Evolutionary conservation across 2,329 filamentous ascomycete species (phyloP).

Genomic region (Sarocladium strictum): DNA sequence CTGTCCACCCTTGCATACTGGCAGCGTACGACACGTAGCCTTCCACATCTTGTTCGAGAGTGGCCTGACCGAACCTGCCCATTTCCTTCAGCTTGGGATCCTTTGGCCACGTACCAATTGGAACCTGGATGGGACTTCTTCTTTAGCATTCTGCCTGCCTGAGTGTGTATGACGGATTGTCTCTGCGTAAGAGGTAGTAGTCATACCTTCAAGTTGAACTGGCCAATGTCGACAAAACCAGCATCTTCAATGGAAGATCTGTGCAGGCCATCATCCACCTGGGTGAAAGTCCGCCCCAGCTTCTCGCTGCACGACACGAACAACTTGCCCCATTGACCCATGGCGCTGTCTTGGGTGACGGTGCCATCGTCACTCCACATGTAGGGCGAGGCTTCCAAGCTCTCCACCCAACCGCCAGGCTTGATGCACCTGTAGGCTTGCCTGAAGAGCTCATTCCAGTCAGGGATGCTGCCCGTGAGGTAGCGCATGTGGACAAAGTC

Average conservation of each 20-base stretch:
- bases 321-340: slow-evolving; percentile 14
- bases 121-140: slow-evolving; percentile 21
- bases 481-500: slow-evolving; percentile 55
- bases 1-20: slow-evolving; percentile 17
- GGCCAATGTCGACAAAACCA: slow-evolving; percentile 29
- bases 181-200: too few relatives aligned
- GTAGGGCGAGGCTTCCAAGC: slow-evolving; percentile 9
- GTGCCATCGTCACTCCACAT: slow-evolving; percentile 12
- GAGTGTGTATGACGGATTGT: too few relatives aligned
- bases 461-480: slow-evolving; percentile 45
- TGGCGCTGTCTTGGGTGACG: slow-evolving; percentile 7
- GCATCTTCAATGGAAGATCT: slow-evolving; percentile 18
- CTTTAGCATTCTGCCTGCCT: too few relatives aligned
- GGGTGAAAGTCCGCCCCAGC: slow-evolving; percentile 21
- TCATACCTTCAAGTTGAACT: slow-evolving; percentile 23
- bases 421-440: slow-evolving; percentile 12
- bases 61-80: slow-evolving; percentile 21
- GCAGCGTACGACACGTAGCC: slow-evolving; percentile 21
- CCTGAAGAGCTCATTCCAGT: slow-evolving; percentile 45
- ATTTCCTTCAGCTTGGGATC: slow-evolving; percentile 35
- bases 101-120: slow-evolving; percentile 36
- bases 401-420: slow-evolving; percentile 15
- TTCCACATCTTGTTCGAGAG: slow-evolving; percentile 26
- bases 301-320: slow-evolving; percentile 21
- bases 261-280: slow-evolving; percentile 15